These are phyloP conservation scores for Dothiorella sarmentorum DNA, from an alignment of 2,329 filamentous ascomycete genomes.

Conservation along the genomic window DNA sequence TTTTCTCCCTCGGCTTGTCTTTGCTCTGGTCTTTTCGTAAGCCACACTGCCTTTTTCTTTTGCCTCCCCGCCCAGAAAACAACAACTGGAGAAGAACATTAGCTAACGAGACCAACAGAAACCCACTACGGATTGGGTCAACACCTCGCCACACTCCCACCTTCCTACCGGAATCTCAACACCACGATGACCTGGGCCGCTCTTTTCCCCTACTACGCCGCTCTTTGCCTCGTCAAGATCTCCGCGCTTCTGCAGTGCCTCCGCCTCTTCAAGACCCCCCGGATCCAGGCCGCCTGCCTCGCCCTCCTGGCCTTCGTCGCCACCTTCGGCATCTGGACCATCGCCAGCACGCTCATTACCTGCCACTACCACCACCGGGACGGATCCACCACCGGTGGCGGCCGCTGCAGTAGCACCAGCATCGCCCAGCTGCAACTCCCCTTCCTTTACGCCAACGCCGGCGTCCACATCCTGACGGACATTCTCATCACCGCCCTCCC, in stretches of 20 bases:
- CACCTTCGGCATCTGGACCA: neutral
- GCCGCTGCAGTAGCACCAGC: conserved; percentile 7
- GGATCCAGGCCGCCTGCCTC: neutral
- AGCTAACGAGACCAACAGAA: neutral
- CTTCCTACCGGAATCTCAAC: neutral
- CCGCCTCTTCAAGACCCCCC: conserved; percentile 14
- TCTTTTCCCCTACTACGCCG: conserved; percentile 17
- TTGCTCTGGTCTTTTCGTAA: conserved; percentile 3
- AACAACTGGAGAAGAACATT: no score
- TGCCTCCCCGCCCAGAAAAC: no score
- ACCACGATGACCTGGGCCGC: neutral
- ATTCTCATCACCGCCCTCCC: conserved; percentile 9
- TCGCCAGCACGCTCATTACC: conserved; percentile 6
- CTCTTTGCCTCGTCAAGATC: conserved; percentile 17
- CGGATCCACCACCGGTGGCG: neutral
- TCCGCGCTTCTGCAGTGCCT: conserved; percentile 17
- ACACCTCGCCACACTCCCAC: neutral
- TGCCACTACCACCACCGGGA: no score
- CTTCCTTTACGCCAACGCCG: conserved; percentile 12
- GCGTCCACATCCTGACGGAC: conserved; percentile 15
- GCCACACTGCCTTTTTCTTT: neutral
- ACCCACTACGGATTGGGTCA: neutral
- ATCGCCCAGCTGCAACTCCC: no score
- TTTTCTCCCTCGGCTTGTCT: neutral
- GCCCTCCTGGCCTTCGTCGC: conserved; percentile 1